These are phyloP conservation scores for Chlamydomonas schloesseri DNA, from an alignment of 139 green algal genomes.

Conservation along the genomic window DNA sequence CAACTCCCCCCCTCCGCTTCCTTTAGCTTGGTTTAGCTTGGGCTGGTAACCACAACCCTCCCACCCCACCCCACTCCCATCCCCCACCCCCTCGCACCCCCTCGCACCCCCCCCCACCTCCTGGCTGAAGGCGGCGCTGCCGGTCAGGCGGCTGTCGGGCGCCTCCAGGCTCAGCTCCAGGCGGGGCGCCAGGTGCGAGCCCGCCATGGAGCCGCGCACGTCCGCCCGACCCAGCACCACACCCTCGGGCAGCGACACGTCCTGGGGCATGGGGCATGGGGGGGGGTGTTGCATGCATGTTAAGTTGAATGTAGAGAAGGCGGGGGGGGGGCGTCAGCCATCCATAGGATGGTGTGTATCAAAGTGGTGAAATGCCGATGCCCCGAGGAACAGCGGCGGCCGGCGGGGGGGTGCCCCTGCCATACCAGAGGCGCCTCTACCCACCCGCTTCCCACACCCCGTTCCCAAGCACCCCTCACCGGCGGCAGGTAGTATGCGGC, in stretches of 20 bases:
- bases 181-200: constrained; percentile 74
- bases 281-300: background rate
- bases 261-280: background rate
- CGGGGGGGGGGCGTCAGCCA: too few species aligned
- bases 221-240: constrained; percentile 59
- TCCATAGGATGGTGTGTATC: too few species aligned
- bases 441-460: background rate
- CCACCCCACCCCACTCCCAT: too few species aligned
- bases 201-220: constrained; percentile 68
- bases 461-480: constrained; percentile 10
- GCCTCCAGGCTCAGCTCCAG: constrained; percentile 51
- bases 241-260: background rate
- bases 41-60: too few species aligned
- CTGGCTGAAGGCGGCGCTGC: background rate
- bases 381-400: too few species aligned
- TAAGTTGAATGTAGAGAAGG: too few species aligned
- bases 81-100: too few species aligned
- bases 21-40: too few species aligned
- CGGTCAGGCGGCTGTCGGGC: constrained; percentile 45
- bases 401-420: too few species aligned
- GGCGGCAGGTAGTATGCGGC: constrained; percentile 81
- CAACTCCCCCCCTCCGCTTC: too few species aligned
- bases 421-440: too few species aligned
- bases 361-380: too few species aligned
- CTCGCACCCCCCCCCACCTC: background rate